Percentiles rank a stretch among this genome's conserved stretches.
Evolutionary conservation across 2,329 filamentous ascomycete species (phyloP).

Genomic region (Fusarium hostae): DNA sequence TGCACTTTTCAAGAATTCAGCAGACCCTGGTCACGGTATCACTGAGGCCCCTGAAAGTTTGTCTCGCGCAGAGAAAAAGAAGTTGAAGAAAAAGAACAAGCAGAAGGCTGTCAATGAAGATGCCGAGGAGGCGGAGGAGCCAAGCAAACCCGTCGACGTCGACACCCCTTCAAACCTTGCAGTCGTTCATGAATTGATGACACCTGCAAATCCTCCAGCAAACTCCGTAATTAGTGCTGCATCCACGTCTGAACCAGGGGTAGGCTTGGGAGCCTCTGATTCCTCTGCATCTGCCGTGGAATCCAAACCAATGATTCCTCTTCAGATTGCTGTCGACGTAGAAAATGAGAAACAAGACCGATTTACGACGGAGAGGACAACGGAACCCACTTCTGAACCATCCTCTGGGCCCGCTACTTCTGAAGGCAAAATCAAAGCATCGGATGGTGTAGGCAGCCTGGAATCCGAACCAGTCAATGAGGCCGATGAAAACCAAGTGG

Average conservation of each 20-base stretch:
- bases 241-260: neutral
- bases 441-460: conserved; percentile 17
- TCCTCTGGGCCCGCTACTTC: neutral
- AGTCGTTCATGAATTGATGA: neutral
- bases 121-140: neutral
- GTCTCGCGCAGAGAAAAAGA: conserved; percentile 19
- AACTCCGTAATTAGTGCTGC: neutral
- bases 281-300: neutral
- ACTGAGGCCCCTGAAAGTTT: neutral
- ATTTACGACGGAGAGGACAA: neutral
- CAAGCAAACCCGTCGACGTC: neutral
- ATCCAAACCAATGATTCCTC: neutral
- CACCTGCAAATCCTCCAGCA: neutral
- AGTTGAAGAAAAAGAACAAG: conserved; percentile 2
- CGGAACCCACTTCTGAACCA: neutral
- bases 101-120: neutral
- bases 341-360: neutral
- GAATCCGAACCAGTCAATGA: conserved; percentile 31
- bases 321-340: neutral
- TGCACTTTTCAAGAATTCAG: neutral
- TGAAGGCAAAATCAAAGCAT: conserved; percentile 7
- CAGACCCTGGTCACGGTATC: neutral
- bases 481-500: conserved; percentile 49
- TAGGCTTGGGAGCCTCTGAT: neutral
- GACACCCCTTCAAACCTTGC: neutral